These are phyloP conservation scores for Lippia alba DNA, from an alignment of 305 asterid genomes.

Conservation along the genomic window DNA sequence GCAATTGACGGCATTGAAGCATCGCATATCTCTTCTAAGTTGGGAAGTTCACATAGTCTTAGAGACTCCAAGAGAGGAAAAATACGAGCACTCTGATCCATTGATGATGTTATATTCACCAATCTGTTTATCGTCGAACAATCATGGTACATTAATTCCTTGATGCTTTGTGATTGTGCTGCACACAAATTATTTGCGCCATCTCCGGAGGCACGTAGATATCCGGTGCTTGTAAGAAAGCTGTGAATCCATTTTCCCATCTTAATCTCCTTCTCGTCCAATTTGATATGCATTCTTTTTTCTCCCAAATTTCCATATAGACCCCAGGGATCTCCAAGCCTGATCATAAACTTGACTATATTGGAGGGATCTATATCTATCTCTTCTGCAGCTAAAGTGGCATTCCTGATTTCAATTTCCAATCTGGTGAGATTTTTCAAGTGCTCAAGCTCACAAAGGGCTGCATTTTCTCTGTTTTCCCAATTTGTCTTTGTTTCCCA, in stretches of 20 bases:
- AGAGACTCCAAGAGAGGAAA: slow-evolving; percentile 21
- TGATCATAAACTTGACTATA: slow-evolving; percentile 4
- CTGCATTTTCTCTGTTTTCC: background rate
- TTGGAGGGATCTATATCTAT: slow-evolving; percentile 16
- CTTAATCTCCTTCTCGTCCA: too few species aligned
- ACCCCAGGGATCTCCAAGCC: too few species aligned
- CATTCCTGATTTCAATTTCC: slow-evolving; percentile 23
- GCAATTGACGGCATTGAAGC: slow-evolving; percentile 3
- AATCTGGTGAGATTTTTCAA: too few species aligned
- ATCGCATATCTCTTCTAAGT: slow-evolving; percentile 20
- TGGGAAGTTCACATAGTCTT: background rate
- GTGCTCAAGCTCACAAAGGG: slow-evolving; percentile 23
- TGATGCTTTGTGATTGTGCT: slow-evolving; percentile 12
- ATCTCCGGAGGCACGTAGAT: too few species aligned
- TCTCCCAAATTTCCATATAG: too few species aligned
- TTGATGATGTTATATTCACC: too few species aligned
- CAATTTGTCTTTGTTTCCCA: slow-evolving; percentile 20
- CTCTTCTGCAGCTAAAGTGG: background rate
- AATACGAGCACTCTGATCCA: too few species aligned
- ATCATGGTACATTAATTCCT: background rate
- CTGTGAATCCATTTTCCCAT: too few species aligned
- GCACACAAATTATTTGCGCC: too few species aligned
- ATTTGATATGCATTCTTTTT: too few species aligned
- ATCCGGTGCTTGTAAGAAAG: too few species aligned
- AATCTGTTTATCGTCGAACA: slow-evolving; percentile 1